These are phyloP conservation scores for Chloropicon primus DNA, from an alignment of 139 green algal species.

Conservation along the genomic window DNA sequence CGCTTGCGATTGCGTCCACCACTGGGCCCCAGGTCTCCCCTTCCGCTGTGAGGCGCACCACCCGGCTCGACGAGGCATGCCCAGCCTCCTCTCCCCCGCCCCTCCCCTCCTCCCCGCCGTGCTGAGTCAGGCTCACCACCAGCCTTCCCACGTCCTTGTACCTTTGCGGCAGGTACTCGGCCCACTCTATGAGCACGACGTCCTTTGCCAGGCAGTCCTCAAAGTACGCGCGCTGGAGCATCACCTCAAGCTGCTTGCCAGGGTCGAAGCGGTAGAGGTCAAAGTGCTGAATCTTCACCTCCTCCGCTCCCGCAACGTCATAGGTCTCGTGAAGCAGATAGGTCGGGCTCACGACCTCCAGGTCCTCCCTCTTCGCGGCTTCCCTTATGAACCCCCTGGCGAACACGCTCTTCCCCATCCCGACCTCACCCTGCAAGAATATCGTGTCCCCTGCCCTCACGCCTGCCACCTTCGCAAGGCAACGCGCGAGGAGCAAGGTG, in stretches of 20 bases:
- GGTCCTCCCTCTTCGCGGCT: neutral
- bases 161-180: neutral
- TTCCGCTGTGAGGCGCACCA: neutral
- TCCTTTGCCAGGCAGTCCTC: neutral
- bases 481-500: neutral
- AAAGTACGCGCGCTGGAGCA: neutral
- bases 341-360: constrained; percentile 10
- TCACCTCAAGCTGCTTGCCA: neutral
- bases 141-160: neutral
- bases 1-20: neutral
- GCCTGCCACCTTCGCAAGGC: neutral
- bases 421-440: constrained; percentile 11
- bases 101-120: too few species aligned
- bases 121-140: neutral
- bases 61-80: too few species aligned
- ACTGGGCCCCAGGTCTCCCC: neutral
- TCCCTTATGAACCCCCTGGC: constrained; percentile 6
- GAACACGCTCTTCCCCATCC: constrained; percentile 9
- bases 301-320: neutral
- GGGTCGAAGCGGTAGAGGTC: constrained; percentile 13
- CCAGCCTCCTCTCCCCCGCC: too few species aligned
- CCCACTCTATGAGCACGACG: constrained; percentile 9
- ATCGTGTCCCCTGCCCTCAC: constrained; percentile 4
- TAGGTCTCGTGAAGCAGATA: constrained; percentile 15
- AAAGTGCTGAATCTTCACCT: constrained; percentile 8